Percentiles rank a stretch among this genome's conserved stretches.
phyloP scores from a whole-genome alignment of 306 rosid genomes.

The Quercus glauca region DNA sequence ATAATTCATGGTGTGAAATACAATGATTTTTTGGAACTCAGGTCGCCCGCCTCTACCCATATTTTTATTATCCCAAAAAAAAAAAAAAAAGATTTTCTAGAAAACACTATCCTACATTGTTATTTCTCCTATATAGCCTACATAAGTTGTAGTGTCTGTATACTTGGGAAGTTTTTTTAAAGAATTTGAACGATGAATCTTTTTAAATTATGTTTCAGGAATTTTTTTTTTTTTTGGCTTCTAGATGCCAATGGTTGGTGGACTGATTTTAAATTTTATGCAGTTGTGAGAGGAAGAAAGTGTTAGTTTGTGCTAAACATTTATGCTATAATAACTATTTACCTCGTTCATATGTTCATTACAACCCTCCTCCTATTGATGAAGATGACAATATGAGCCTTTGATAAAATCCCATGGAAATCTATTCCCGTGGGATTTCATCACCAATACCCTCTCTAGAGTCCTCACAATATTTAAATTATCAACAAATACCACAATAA shows the following conservation, averaged over 20 bases:
- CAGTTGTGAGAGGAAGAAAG: not conserved
- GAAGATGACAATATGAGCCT: constrained; percentile 49
- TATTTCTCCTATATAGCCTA: not conserved
- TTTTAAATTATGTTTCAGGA: not conserved
- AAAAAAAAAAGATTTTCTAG: no score
- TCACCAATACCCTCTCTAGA: no score
- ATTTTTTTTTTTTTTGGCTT: not conserved
- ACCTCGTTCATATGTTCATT: no score
- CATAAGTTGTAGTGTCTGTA: not conserved
- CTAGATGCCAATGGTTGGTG: not conserved
- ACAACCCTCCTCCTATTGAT: constrained; percentile 23
- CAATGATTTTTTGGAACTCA: not conserved
- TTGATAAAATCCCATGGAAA: constrained; percentile 88
- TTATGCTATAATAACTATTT: not conserved
- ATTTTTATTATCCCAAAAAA: no score
- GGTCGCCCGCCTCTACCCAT: no score
- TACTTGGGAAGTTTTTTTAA: not conserved
- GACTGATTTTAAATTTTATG: not conserved
- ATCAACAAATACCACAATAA: no score
- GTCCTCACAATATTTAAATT: no score
- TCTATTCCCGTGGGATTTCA: constrained; percentile 56
- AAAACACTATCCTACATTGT: not conserved
- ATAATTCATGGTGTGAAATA: not conserved
- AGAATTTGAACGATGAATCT: not conserved
- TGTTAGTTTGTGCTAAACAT: not conserved